Conservation (phyloP, 1,139 yeast genomes). For the Candida labiduridarum region DNA sequence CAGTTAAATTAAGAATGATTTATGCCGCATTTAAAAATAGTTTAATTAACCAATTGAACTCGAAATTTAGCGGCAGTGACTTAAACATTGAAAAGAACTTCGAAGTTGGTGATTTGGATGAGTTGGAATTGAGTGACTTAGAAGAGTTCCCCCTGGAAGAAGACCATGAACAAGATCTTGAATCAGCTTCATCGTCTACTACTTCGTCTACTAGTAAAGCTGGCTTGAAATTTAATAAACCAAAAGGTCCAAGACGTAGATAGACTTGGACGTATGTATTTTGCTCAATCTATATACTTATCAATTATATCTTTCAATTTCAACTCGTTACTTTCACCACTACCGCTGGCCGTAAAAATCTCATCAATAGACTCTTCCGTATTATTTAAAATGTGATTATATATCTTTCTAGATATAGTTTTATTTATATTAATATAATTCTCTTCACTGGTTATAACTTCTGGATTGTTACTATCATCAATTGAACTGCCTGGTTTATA, state of each 20-base stretch:
- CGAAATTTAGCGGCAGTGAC: conserved; percentile 13
- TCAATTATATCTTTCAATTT: conserved; percentile 27
- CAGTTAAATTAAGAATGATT: conserved; percentile 88
- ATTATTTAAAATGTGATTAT: conserved; percentile 29
- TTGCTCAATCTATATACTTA: conserved; percentile 18
- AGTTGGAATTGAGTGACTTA: conserved; percentile 51
- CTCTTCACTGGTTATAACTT: conserved; percentile 26
- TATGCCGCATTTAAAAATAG: conserved; percentile 85
- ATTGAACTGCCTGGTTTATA: conserved; percentile 24
- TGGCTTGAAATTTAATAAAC: conserved; percentile 48
- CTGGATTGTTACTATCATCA: conserved; percentile 20
- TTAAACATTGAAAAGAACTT: conserved; percentile 40
- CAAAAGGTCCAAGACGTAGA: conserved; percentile 59
- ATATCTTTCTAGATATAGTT: conserved; percentile 45
- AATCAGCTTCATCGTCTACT: conserved; percentile 15
- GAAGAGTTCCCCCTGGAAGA: conserved; percentile 6
- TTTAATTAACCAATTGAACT: conserved; percentile 53
- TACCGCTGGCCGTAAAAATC: conserved; percentile 13
- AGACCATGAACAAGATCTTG: conserved; percentile 14
- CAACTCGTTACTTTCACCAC: conserved; percentile 14
- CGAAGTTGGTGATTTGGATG: conserved; percentile 72
- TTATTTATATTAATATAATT: conserved; percentile 41
- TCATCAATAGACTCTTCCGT: conserved; percentile 9
- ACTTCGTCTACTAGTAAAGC: conserved; percentile 13
- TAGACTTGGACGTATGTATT: conserved; percentile 16